Conservation (phyloP, 768 basidiomycete species). For the Mycena chlorophos region DNA sequence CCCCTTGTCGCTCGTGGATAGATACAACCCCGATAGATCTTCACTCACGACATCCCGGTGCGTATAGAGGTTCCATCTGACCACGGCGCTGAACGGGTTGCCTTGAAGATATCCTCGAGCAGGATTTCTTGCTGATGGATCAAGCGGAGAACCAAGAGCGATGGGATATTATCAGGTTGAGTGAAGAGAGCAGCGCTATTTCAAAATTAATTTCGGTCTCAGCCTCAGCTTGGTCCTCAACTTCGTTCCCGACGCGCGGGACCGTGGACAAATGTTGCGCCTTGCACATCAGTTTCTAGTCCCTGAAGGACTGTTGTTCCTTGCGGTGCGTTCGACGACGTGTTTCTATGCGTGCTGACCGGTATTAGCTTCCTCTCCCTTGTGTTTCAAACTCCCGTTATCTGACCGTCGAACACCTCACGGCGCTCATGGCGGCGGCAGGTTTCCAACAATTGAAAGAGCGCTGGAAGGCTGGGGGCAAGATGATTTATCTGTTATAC, state of each 20-base stretch:
- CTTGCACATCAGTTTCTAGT: conserved; percentile 59
- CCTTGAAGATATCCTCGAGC: conserved; percentile 61
- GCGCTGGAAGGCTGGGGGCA: conserved; percentile 68
- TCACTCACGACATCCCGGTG: conserved; percentile 70
- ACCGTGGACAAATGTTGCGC: conserved; percentile 77
- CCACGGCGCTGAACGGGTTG: neutral
- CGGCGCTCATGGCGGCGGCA: conserved; percentile 54
- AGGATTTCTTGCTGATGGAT: conserved; percentile 79
- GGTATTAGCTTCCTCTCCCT: conserved; percentile 75
- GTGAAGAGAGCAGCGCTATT: conserved; percentile 28
- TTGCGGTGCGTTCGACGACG: conserved; percentile 54
- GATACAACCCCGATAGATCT: conserved; percentile 77
- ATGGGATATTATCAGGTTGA: conserved; percentile 85
- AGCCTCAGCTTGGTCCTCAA: conserved; percentile 66
- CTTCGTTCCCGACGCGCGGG: conserved; percentile 73
- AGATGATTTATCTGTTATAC: conserved; percentile 88
- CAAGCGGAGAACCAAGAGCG: conserved; percentile 44
- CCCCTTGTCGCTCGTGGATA: conserved; percentile 67
- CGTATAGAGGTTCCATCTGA: neutral
- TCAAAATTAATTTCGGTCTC: too few species aligned
- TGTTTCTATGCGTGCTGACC: conserved; percentile 10
- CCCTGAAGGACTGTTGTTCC: conserved; percentile 60
- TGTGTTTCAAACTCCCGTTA: conserved; percentile 89
- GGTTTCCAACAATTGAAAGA: conserved; percentile 64
- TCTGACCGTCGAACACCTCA: conserved; percentile 59